These are phyloP conservation scores for Chrysoporthe deuterocubensis DNA, from an alignment of 2,329 filamentous ascomycete genomes.

Conservation along the genomic window DNA sequence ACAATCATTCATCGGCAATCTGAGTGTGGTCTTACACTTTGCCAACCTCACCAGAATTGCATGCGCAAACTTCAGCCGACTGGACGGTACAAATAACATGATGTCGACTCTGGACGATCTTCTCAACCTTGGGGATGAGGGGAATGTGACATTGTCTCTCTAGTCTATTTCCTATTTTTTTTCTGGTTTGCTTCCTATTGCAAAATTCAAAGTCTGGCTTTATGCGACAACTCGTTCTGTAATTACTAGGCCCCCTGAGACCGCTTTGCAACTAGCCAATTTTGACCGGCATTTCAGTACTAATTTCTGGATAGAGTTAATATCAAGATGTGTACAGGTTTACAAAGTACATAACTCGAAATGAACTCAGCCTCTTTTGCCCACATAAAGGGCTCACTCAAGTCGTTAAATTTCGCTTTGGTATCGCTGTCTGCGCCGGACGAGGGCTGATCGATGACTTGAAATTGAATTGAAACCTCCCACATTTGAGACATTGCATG, in stretches of 20 bases:
- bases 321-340: neutral
- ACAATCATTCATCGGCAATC: slow-evolving; percentile 64
- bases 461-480: no score
- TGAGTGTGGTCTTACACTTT: slow-evolving; percentile 67
- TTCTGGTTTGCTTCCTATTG: neutral
- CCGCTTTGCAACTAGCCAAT: neutral
- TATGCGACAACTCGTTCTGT: neutral
- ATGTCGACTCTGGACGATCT: slow-evolving; percentile 10
- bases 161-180: neutral
- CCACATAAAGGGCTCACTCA: neutral
- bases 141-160: neutral
- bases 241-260: neutral
- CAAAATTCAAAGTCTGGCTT: neutral
- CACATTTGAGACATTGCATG: no score
- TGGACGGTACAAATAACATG: neutral
- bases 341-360: neutral
- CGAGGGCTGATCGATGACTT: neutral
- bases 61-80: slow-evolving; percentile 63
- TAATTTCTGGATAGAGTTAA: neutral
- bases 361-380: neutral
- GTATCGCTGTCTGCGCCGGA: neutral
- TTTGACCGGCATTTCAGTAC: neutral
- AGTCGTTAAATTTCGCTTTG: neutral
- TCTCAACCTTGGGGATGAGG: neutral
- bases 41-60: slow-evolving; percentile 66